Percentiles rank a stretch among this genome's conserved stretches.
Conservation (phyloP, 2,329 filamentous ascomycete species). For the Aureobasidium subglaciale region DNA sequence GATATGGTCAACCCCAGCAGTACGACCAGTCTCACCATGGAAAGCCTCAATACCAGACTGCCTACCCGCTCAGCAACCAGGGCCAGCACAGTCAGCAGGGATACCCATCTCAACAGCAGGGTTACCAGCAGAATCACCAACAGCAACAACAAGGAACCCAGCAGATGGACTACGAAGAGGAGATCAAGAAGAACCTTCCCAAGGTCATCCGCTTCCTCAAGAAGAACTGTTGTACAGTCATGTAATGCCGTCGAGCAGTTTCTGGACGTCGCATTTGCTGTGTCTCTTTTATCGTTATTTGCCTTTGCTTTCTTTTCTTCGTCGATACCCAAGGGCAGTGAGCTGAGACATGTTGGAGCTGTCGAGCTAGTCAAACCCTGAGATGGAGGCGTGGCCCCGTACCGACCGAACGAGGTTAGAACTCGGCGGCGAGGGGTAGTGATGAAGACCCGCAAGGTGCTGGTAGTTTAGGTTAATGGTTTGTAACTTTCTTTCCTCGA, state of each 20-base stretch:
- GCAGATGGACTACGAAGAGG: constrained; percentile 51
- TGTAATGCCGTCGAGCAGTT: constrained; percentile 44
- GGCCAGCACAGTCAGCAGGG: constrained; percentile 37
- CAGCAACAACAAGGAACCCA: constrained; percentile 36
- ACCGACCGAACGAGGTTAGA: neutral
- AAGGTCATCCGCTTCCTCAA: constrained; percentile 58
- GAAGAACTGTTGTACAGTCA: constrained; percentile 61
- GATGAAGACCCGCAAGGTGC: too few species aligned
- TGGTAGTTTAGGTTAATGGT: neutral
- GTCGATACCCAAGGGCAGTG: neutral
- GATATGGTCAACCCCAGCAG: constrained; percentile 25
- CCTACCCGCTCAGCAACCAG: constrained; percentile 34
- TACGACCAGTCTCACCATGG: constrained; percentile 42
- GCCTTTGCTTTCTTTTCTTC: neutral
- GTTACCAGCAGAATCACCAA: constrained; percentile 40
- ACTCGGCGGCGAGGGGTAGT: neutral
- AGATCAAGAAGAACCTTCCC: constrained; percentile 55
- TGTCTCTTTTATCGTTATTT: neutral
- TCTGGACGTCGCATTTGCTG: neutral
- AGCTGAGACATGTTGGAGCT: neutral
- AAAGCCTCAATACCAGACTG: constrained; percentile 33
- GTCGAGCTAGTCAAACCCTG: neutral
- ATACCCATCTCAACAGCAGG: constrained; percentile 36
- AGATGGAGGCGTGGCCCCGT: neutral
- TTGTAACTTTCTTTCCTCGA: neutral